A percentile compares a stretch with the other conserved stretches of the same genome.
Conservation (phyloP, 176 grass and related monocot species). For the Tillandsia leiboldiana region DNA sequence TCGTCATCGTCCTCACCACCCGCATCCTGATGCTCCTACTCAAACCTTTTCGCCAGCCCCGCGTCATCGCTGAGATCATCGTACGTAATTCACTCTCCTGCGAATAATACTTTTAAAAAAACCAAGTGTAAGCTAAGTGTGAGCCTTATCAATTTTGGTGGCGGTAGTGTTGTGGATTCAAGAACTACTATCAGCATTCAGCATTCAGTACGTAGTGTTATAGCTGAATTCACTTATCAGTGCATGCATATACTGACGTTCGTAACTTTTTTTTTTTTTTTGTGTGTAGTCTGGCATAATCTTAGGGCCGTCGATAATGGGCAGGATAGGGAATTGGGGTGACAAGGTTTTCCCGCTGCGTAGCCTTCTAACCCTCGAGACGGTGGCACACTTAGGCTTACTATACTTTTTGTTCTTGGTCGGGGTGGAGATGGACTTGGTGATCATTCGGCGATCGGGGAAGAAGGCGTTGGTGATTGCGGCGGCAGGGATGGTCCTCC, state of each 20-base stretch:
- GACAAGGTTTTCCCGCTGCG: slow-evolving; percentile 42
- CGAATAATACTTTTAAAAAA: too few relatives aligned
- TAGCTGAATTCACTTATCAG: neutral
- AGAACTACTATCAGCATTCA: too few relatives aligned
- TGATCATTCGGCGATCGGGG: slow-evolving; percentile 41
- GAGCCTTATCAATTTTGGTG: neutral
- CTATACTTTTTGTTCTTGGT: slow-evolving; percentile 76
- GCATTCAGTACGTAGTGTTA: too few relatives aligned
- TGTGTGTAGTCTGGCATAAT: slow-evolving; percentile 43
- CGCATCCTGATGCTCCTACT: slow-evolving; percentile 55
- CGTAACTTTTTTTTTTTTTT: neutral
- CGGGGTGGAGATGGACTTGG: slow-evolving; percentile 74
- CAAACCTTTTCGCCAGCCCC: slow-evolving; percentile 68
- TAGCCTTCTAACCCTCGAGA: slow-evolving; percentile 71
- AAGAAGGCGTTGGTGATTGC: slow-evolving; percentile 45
- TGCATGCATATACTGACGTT: neutral
- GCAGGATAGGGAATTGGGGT: slow-evolving; percentile 25
- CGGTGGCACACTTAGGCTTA: slow-evolving; percentile 65
- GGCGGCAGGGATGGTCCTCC: slow-evolving; percentile 50
- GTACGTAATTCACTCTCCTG: slow-evolving; percentile 11
- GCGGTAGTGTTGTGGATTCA: too few relatives aligned
- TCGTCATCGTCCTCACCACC: slow-evolving; percentile 72
- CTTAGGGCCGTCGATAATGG: slow-evolving; percentile 58
- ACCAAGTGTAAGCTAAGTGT: too few relatives aligned
- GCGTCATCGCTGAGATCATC: slow-evolving; percentile 75